Evolutionary conservation across 805 yeast genomes (phyloP), one percentile per base, ranked within the genome.

Genomic region (Yarrowia deformans): DNA sequence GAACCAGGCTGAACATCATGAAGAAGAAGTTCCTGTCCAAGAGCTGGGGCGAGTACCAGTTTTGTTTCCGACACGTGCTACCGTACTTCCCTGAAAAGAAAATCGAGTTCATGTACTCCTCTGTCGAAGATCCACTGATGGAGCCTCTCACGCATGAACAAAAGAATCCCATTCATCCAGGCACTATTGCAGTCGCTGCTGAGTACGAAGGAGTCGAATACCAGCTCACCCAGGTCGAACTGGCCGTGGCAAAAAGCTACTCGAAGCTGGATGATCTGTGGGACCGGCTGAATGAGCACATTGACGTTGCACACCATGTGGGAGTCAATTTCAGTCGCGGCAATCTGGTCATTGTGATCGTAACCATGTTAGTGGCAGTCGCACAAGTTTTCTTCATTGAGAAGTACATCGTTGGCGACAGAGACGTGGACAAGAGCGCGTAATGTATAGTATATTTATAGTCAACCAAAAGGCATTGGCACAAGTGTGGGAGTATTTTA

Each of bases 371-470:
- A 12, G 50, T 56, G 40, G 64, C 49, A 1, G 29, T n/a, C 10
- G 39, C 18, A 9, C 64, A 56, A 23, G 64, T 56, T 6, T 42
- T 13, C n/a, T 14, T 56, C 39, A 56, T 56, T 4, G 49, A 56
- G 32, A 29, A 9, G 18, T 43, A 32, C 37, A 43, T 56, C 6
- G 13, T 56, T 12, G 49, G 64, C 5, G 64, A 60, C 8, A 8
- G 45, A 40, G 49, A 39, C 34, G 63, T 29, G 34, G 43, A 37
- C 29, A 56, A 55, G 48, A 23, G 35, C 18, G 63, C 63, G 46
- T 55, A 29, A 55, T 37, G 61, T 55, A 55, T 55, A 55, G 45
- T 55, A 55, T 55, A 55, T 55, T 55, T 55, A 55, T 55, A 49
- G 54, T 16, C 32, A 46, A 19, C 9, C 14, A 13, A 40, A 23